These are phyloP conservation scores for Taphrina wiesneri DNA, from an alignment of 1,139 yeast species.

Conservation along the genomic window DNA sequence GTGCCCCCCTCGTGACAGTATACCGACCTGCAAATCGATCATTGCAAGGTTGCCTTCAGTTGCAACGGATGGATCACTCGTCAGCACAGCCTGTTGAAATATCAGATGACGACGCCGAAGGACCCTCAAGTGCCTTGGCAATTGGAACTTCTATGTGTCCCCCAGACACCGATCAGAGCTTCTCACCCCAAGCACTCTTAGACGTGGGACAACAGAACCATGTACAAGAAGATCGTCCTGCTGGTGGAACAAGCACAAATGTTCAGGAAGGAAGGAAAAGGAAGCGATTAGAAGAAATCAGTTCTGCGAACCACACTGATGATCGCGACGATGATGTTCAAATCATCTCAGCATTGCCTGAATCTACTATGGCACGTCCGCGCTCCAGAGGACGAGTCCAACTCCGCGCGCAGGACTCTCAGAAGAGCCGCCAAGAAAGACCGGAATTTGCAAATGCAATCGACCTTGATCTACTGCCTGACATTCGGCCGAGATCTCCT, in stretches of 20 bases:
- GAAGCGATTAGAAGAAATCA: neutral
- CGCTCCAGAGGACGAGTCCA: neutral
- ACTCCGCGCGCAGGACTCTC: neutral
- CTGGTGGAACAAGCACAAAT: no score
- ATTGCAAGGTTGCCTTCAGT: no score
- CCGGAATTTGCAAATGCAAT: neutral
- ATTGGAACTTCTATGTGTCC: neutral
- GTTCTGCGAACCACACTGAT: neutral
- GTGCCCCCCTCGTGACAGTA: no score
- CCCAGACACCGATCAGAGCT: neutral
- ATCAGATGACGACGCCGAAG: neutral
- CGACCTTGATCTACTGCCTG: slow-evolving; percentile 11
- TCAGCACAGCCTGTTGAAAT: neutral
- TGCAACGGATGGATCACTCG: neutral
- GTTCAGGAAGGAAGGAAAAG: neutral
- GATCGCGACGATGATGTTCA: slow-evolving; percentile 2
- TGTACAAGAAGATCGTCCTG: no score
- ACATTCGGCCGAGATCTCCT: slow-evolving; percentile 1
- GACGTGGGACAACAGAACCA: no score
- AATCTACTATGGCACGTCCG: neutral
- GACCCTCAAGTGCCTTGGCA: neutral
- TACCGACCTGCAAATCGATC: no score
- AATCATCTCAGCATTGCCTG: slow-evolving; percentile 4
- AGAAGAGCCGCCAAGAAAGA: neutral
- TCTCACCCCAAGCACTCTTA: no score